These are phyloP conservation scores for Cenchrus americanus DNA, from an alignment of 176 grass and related monocot species.

Conservation along the genomic window DNA sequence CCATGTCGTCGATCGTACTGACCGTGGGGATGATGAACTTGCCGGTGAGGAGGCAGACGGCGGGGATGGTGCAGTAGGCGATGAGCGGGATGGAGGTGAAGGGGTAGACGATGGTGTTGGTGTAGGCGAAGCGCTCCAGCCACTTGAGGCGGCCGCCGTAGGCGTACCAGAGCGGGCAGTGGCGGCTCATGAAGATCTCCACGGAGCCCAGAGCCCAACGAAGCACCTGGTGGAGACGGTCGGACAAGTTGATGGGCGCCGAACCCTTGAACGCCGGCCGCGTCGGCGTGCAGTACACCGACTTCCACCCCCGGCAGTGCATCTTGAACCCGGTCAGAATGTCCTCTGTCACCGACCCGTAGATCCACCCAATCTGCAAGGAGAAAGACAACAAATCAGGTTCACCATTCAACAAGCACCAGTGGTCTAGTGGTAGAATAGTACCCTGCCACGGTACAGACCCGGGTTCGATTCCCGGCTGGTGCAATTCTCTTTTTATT, in stretches of 20 bases:
- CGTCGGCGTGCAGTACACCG: constrained; percentile 77
- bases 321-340: constrained; percentile 98
- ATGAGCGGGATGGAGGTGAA: constrained; percentile 93
- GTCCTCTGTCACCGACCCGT: constrained; percentile 88
- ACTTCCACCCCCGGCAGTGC: constrained; percentile 96
- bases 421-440: constrained; percentile 88
- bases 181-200: constrained; percentile 94
- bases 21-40: constrained; percentile 97
- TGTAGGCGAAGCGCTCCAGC: constrained; percentile 93
- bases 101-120: constrained; percentile 96
- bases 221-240: constrained; percentile 87
- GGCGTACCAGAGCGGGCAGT: constrained; percentile 96
- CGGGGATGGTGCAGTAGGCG: constrained; percentile 90
- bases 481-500: constrained; percentile 21
- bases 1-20: background rate
- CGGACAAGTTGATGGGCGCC: constrained; percentile 80
- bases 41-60: constrained; percentile 86
- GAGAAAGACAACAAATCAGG: too few relatives aligned
- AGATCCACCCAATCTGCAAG: constrained; percentile 99
- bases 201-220: constrained; percentile 84
- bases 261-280: constrained; percentile 85
- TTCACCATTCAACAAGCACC: constrained; percentile 45
- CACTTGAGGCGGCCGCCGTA: constrained; percentile 91
- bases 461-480: constrained; percentile 66
- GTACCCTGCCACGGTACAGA: constrained; percentile 86